A percentile compares a stretch with the other conserved stretches of the same genome.
Conservation (phyloP, 345 rosid genomes). For the Gynandropsis gynandra region DNA sequence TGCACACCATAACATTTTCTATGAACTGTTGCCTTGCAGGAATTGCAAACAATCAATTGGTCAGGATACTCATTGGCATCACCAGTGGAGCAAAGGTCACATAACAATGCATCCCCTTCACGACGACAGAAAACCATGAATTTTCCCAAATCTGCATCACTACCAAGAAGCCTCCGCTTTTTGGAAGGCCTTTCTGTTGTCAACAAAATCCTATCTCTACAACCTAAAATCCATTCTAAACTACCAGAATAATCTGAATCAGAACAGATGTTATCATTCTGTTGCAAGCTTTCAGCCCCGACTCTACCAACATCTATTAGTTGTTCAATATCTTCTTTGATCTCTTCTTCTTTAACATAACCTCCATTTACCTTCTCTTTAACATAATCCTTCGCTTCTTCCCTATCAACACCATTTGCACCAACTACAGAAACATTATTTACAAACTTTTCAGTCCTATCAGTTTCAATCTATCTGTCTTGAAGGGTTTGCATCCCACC, state of each 20-base stretch:
- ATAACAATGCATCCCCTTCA: slow-evolving; percentile 43
- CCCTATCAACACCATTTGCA: slow-evolving; percentile 19
- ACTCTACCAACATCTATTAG: slow-evolving; percentile 38
- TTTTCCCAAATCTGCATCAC: slow-evolving; percentile 76
- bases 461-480: slow-evolving; percentile 24
- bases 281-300: slow-evolving; percentile 21
- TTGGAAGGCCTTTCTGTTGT: slow-evolving; percentile 86
- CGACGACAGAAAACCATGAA: slow-evolving; percentile 55
- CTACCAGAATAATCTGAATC: slow-evolving; percentile 34
- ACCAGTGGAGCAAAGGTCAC: slow-evolving; percentile 68
- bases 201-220: slow-evolving; percentile 61
- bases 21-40: slow-evolving; percentile 76
- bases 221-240: slow-evolving; percentile 84
- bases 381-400: slow-evolving; percentile 19
- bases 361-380: slow-evolving; percentile 22
- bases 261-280: slow-evolving; percentile 27
- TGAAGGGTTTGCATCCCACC: slow-evolving; percentile 26
- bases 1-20: slow-evolving; percentile 72
- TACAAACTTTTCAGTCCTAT: slow-evolving; percentile 16
- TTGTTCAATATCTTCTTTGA: slow-evolving; percentile 30
- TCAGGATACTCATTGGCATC: slow-evolving; percentile 32
- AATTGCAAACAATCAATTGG: slow-evolving; percentile 56
- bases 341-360: slow-evolving; percentile 14
- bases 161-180: slow-evolving; percentile 73
- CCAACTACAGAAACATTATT: slow-evolving; percentile 18